A percentile compares a stretch with the other conserved stretches of the same genome.
Conservation (phyloP, 495 filamentous ascomycete genomes). For the Hypoxylon rickii region DNA sequence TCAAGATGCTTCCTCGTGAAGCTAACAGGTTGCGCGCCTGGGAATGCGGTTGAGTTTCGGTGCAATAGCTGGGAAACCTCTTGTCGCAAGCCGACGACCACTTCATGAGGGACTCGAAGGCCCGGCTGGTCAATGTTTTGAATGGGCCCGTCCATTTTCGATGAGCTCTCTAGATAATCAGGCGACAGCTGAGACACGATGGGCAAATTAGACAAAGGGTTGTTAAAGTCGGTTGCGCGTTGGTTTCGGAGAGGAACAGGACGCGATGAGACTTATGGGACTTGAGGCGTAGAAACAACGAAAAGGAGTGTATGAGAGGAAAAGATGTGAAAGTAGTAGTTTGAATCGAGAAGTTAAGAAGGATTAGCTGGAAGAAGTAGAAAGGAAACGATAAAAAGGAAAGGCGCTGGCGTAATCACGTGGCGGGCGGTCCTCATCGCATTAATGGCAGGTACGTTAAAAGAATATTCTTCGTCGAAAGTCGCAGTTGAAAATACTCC, state of each 20-base stretch:
- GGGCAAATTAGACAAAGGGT: not conserved
- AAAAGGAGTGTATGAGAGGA: not conserved
- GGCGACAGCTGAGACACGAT: not conserved
- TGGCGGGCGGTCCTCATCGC: not conserved
- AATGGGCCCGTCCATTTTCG: slow-evolving; percentile 36
- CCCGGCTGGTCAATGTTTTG: slow-evolving; percentile 62
- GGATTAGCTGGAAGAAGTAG: too few species aligned
- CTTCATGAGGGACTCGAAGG: slow-evolving; percentile 61
- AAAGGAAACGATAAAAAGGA: too few species aligned
- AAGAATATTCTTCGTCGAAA: slow-evolving; percentile 11
- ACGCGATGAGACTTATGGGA: slow-evolving; percentile 7
- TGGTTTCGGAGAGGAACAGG: slow-evolving; percentile 6
- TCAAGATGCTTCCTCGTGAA: slow-evolving; percentile 78
- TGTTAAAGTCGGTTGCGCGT: not conserved
- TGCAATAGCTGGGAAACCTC: slow-evolving; percentile 79
- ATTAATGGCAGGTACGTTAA: slow-evolving; percentile 21
- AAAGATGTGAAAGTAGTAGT: too few species aligned
- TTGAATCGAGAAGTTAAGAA: too few species aligned
- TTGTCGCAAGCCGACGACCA: slow-evolving; percentile 64
- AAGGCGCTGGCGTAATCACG: not conserved
- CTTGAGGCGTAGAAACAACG: slow-evolving; percentile 2
- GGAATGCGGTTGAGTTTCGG: slow-evolving; percentile 69
- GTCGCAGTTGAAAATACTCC: slow-evolving; percentile 9
- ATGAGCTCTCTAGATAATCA: not conserved
- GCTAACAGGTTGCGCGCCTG: slow-evolving; percentile 93